Percentiles rank a stretch among this genome's conserved stretches.
These are phyloP conservation scores for Geosmithia morbida DNA, from an alignment of 2,329 filamentous ascomycete species.

Conservation along the genomic window DNA sequence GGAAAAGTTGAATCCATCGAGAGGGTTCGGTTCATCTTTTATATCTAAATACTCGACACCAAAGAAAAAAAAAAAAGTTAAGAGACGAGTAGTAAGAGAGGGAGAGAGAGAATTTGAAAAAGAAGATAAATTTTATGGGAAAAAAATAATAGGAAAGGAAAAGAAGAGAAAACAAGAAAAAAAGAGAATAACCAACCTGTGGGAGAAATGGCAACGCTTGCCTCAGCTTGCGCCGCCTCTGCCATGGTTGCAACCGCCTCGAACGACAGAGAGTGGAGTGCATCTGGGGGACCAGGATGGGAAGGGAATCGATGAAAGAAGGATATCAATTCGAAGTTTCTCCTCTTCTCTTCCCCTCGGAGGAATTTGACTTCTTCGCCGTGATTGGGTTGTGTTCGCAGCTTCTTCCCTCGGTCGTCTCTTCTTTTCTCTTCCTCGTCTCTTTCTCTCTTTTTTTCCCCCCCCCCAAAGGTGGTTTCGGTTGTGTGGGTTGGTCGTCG, in stretches of 20 bases:
- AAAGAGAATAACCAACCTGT: conserved; percentile 11
- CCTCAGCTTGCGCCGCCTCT: conserved; percentile 22
- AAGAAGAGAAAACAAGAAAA: no score
- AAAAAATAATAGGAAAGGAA: neutral
- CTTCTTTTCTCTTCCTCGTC: no score
- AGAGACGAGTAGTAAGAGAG: no score
- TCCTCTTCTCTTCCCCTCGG: no score
- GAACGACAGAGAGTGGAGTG: conserved; percentile 9
- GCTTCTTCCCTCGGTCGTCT: no score
- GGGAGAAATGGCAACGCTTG: conserved; percentile 17
- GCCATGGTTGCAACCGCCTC: conserved; percentile 22
- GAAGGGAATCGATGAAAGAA: neutral
- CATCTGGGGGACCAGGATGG: conserved; percentile 3
- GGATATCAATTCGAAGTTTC: neutral
- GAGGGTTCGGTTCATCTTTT: conserved; percentile 21
- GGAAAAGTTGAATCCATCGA: conserved; percentile 19
- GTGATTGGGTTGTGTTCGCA: no score
- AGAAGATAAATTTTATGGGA: no score
- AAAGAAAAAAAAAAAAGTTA: no score
- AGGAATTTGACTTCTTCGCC: no score
- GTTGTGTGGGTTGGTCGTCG: neutral
- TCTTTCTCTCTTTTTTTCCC: neutral
- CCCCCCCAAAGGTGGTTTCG: neutral
- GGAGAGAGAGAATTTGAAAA: neutral
- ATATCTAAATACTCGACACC: no score